phyloP scores from a whole-genome alignment of 345 rosid genomes.

The Leavenworthia alabamica region DNA sequence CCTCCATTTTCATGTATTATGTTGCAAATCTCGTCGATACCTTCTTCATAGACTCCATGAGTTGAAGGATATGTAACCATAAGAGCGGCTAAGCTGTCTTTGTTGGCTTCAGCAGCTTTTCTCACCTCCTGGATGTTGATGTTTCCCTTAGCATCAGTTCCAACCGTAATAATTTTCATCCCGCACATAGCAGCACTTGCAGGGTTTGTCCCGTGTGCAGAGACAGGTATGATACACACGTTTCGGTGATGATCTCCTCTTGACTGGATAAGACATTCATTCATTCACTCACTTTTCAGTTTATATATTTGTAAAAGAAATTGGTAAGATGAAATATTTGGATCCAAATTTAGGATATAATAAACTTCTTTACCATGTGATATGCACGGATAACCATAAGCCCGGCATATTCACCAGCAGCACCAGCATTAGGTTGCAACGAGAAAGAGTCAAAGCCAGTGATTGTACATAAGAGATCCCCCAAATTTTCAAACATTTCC shows the following conservation, averaged over 20 bases:
- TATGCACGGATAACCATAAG: slow-evolving; percentile 98
- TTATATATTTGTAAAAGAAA: not conserved
- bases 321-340: not conserved
- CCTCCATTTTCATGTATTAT: slow-evolving; percentile 96
- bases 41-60: slow-evolving; percentile 96
- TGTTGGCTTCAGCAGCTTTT: slow-evolving; percentile 91
- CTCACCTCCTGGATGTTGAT: slow-evolving; percentile 80
- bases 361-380: slow-evolving; percentile 54
- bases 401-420: slow-evolving; percentile 98
- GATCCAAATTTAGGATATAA: not conserved
- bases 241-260: slow-evolving; percentile 96
- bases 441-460: slow-evolving; percentile 99
- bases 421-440: slow-evolving; percentile 98
- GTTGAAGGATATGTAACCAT: slow-evolving; percentile 99
- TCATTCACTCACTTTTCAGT: slow-evolving; percentile 13
- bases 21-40: slow-evolving; percentile 88
- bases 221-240: slow-evolving; percentile 97
- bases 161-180: slow-evolving; percentile 91
- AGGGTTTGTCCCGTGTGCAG: slow-evolving; percentile 99
- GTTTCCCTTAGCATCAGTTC: slow-evolving; percentile 97
- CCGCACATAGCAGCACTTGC: slow-evolving; percentile 99
- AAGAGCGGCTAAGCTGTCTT: slow-evolving; percentile 81
- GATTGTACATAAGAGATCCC: slow-evolving; percentile 71
- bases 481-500: slow-evolving; percentile 95
- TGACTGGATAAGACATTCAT: slow-evolving; percentile 44